Evolutionary conservation across 75 land plant genomes (phyloP), one percentile per base, ranked within the genome.

Genomic region (Gnetum montanum): DNA sequence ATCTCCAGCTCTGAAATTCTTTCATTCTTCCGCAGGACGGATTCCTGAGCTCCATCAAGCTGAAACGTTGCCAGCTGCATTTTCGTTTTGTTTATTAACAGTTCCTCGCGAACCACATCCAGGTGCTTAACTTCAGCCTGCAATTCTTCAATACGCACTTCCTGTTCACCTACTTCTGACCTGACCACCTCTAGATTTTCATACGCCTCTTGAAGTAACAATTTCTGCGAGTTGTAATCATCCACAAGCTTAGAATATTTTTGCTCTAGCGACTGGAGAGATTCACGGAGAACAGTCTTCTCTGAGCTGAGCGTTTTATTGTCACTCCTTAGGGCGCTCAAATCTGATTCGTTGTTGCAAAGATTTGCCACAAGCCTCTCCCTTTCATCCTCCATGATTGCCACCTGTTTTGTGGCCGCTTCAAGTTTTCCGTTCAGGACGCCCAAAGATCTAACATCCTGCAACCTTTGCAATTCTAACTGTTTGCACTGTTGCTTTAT

Each of bases 341-440:
- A 5, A 52, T 52, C 54, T 31, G 33, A 1, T 31, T 33, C 34
- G 18, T 33, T 52, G 16, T 12, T 33, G 19, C 33, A 22, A 33
- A 52, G 12, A 24, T 35, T 31, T 52, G 30, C 33, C 35, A 31
- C 19, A 25, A 52, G 36, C 3, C 30, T 15, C 18, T 33, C 33
- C 13, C 35, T 52, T 52, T 52, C 54, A 31, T 52, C 5, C 36
- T 52, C 54, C 8, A 19, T 30, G 33, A 31, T 15, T 52, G 33
- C 8, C 7, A 51, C 23, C 10, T 33, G 23, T 13, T n/a, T 52
- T 52, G 22, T 16, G 33, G 33, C 16, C 3, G 54, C 27, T 8
- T 52, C 54, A 31, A 52, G 35, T 18, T 51, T 52, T 52, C 13
- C 35, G 20, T 52, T 52, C 13, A 7, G 35, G 20, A 31, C 24